Evolutionary conservation across 345 rosid genomes (phyloP), one percentile per base, ranked within the genome.

Genomic region (Pistacia integerrima): DNA sequence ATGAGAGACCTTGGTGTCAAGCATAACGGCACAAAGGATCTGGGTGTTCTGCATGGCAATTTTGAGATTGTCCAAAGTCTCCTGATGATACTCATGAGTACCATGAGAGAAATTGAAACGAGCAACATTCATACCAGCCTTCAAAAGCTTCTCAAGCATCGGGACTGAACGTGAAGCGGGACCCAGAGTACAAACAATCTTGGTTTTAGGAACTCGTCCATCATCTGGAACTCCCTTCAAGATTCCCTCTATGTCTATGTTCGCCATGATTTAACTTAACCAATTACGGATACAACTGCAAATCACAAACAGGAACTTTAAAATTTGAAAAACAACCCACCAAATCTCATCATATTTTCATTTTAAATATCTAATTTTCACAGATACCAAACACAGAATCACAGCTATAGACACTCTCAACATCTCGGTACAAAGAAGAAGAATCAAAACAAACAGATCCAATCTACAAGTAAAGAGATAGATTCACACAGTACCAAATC

Each of bases 21-120:
- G 96, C 96, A 91, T 91, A 74, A 91, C 87, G 61, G 96, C 96
- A 49, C 88, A 87, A 59, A 89, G 88, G 76, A 85, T 87, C 83
- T 90, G 91, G 4, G 92, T 87, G 70, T 84, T 91, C 0, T 84
- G 90, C 96, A 89, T 89, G 20, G 96, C 92, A 25, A 51, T 69
- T 73, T 84, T 88, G 85, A 94, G 98, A 70, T 91, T 93, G 80
- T 93, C 56, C 79, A 94, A 83, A 69, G 96, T 91, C 81, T 84
- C 98, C 81, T 89, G 95, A 80, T 94, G 98, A 52, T 94, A 94
- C 67, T 91, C 96, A 44, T 93, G 98, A 55, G 95, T 91, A n/a
- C 98, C 98, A 41, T 94, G 98, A 4, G 98, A 94, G 89, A 94
- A 94, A 81, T 94, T 94, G 96, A 94, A 94, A 49, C 98, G 97